Evolutionary conservation across 129 eudicot genomes (phyloP), one percentile per base, ranked within the genome.

Genomic region (Tanacetum coccineum): DNA sequence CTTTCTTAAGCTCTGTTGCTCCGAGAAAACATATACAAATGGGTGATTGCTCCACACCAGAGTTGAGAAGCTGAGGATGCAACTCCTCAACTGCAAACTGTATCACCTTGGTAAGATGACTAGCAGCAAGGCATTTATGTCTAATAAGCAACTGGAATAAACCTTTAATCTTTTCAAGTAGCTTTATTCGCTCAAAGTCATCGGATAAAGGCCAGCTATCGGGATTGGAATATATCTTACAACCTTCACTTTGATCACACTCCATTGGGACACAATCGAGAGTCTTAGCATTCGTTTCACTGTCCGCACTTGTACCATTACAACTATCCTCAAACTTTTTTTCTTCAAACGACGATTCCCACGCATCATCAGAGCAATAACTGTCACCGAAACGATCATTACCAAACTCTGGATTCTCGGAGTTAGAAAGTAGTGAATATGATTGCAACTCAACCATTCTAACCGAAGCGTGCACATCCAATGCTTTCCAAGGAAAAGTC

Each of bases 1-100:
- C 81, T 77, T 89, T 94, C 74, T 72, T 87, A 52, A 94, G 95
- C 80, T 89, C 90, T 5, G 77, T 49, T 57, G 88, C 87, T 64
- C 90, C 92, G 76, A 94, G 75, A 70, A 87, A 89, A 74, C 99
- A 94, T 73, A 94, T 94, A 79, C 97, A 94, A 40, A 86, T 15
- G 61, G 99, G 99, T 44, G 92, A 76, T 64, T 94, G 90, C 69
- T 84, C 93, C 65, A 94, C 70, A 13, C 75, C 67, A 52, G 59
- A 84, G 59, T 80, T 77, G 11, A 84, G 84, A 80, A 90, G 87
- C 71, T 73, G 88, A 42, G 97, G 81, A 70, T 83, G 97, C 30
- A 94, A 66, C 80, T 82, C 97, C 66, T 84, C 95, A 62, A 84
- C 82, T 18, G 97, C 84, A 77, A 84, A 89, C 22, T 84, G 90